A percentile compares a stretch with the other conserved stretches of the same genome.
Evolutionary conservation across 2,329 filamentous ascomycete genomes (phyloP).

Genomic region (Monilinia vaccinii-corymbosi): DNA sequence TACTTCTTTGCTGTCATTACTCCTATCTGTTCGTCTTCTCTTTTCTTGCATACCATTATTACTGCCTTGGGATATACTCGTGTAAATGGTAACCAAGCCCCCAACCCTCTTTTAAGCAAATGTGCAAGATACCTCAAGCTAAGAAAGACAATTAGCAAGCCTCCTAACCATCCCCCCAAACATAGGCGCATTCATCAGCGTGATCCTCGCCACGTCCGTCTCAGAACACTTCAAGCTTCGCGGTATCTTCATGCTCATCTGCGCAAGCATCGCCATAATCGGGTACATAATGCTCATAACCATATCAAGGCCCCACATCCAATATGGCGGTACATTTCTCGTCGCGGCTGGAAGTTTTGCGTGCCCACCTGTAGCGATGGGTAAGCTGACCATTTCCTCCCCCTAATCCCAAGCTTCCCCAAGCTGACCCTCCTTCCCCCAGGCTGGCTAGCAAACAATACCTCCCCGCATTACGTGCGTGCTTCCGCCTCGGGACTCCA

Average conservation of each 20-base stretch:
- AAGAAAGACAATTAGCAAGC: conserved; percentile 36
- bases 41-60: conserved; percentile 36
- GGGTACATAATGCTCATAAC: conserved; percentile 74
- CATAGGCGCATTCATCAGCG: conserved; percentile 56
- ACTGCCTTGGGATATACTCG: conserved; percentile 44
- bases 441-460: conserved; percentile 10
- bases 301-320: conserved; percentile 51
- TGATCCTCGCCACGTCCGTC: conserved; percentile 58
- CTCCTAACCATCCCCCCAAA: conserved; percentile 43
- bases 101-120: neutral
- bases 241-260: conserved; percentile 61
- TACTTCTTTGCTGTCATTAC: conserved; percentile 7
- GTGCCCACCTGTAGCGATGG: conserved; percentile 30
- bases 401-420: neutral
- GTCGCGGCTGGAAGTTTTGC: conserved; percentile 84
- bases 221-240: conserved; percentile 65
- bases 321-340: conserved; percentile 76
- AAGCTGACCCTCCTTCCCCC: neutral
- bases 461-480: conserved; percentile 3
- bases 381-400: neutral
- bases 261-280: conserved; percentile 56
- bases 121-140: neutral
- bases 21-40: conserved; percentile 32
- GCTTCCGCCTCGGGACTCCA: conserved; percentile 3
- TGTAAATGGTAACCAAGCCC: neutral